phyloP scores from a whole-genome alignment of 1,284 basidiomycete species.

The Leccinum insigne region DNA sequence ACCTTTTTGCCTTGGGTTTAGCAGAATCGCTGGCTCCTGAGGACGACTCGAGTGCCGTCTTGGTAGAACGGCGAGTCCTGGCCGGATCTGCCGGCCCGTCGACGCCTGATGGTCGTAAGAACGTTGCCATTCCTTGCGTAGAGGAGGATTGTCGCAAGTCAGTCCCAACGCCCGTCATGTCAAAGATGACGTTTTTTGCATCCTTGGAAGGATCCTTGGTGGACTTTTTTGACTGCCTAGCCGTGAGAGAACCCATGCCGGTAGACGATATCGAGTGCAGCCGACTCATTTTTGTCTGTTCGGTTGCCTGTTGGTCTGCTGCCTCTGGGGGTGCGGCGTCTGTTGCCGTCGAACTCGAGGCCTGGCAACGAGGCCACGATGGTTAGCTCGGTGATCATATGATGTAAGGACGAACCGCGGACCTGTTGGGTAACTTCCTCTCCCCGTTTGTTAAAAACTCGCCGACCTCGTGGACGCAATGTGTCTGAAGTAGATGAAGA shows the following conservation, averaged over 20 bases:
- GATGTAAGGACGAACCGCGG: slow-evolving; percentile 27
- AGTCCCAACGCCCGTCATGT: slow-evolving; percentile 46
- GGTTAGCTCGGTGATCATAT: slow-evolving; percentile 17
- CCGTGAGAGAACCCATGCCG: slow-evolving; percentile 24
- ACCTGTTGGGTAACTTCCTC: slow-evolving; percentile 36
- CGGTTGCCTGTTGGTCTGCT: slow-evolving; percentile 10
- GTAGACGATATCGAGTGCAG: slow-evolving; percentile 23
- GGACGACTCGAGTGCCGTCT: slow-evolving; percentile 9
- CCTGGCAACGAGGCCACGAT: slow-evolving; percentile 21
- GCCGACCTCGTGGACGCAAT: slow-evolving; percentile 41
- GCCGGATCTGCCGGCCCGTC: slow-evolving; percentile 17
- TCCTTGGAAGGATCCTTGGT: slow-evolving; percentile 37
- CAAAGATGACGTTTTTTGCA: slow-evolving; percentile 52
- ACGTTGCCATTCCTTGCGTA: slow-evolving; percentile 12
- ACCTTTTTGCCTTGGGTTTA: slow-evolving; percentile 19
- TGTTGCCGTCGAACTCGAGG: slow-evolving; percentile 15
- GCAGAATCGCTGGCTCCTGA: slow-evolving; percentile 8
- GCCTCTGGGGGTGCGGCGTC: slow-evolving; percentile 8
- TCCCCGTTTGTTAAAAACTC: slow-evolving; percentile 43
- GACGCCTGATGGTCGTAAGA: slow-evolving; percentile 25
- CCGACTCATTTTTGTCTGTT: slow-evolving; percentile 18
- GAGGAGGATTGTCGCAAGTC: slow-evolving; percentile 38
- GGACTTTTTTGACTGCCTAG: slow-evolving; percentile 23
- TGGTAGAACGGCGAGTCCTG: slow-evolving; percentile 10
- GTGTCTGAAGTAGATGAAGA: slow-evolving; percentile 38